Conservation (phyloP, 2,329 filamentous ascomycete genomes). For the Calonectria crousiana region DNA sequence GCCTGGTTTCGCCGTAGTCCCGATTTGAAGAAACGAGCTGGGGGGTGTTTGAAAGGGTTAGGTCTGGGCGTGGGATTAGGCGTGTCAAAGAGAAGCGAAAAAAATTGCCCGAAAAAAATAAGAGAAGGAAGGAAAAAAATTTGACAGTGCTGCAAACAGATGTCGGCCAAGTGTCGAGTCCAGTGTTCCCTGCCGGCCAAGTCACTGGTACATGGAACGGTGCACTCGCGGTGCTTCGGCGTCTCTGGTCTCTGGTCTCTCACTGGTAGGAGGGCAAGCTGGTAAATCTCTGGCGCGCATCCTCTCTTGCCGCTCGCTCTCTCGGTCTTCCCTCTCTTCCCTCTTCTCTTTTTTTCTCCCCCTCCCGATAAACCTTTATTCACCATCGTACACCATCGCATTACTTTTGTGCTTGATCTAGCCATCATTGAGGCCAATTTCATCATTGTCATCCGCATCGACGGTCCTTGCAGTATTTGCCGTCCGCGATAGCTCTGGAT, state of each 20-base stretch:
- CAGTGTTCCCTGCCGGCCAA: slow-evolving; percentile 35
- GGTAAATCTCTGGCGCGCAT: slow-evolving; percentile 32
- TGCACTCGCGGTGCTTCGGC: slow-evolving; percentile 27
- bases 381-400: slow-evolving; percentile 36
- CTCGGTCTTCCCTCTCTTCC: slow-evolving; percentile 38
- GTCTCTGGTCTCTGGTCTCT: slow-evolving; percentile 38
- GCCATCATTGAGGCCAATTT: slow-evolving; percentile 21
- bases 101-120: slow-evolving; percentile 32
- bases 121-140: slow-evolving; percentile 32
- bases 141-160: slow-evolving; percentile 42
- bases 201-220: slow-evolving; percentile 36
- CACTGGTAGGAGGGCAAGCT: slow-evolving; percentile 28
- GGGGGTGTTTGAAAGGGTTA: slow-evolving; percentile 21
- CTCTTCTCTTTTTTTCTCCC: slow-evolving; percentile 38
- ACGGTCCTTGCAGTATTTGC: slow-evolving; percentile 21
- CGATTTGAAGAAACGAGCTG: slow-evolving; percentile 37
- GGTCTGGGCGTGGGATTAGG: slow-evolving; percentile 14
- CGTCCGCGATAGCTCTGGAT: slow-evolving; percentile 36
- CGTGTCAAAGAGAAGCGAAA: slow-evolving; percentile 32
- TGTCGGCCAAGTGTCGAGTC: slow-evolving; percentile 39
- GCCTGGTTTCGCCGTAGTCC: slow-evolving; percentile 39
- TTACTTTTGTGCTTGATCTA: not conserved
- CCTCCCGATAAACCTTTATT: slow-evolving; percentile 33
- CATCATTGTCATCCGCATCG: slow-evolving; percentile 18
- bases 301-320: slow-evolving; percentile 35